Evolutionary conservation across 306 rosid species (phyloP), one percentile per base, ranked within the genome.

Genomic region (Medicago truncatula): DNA sequence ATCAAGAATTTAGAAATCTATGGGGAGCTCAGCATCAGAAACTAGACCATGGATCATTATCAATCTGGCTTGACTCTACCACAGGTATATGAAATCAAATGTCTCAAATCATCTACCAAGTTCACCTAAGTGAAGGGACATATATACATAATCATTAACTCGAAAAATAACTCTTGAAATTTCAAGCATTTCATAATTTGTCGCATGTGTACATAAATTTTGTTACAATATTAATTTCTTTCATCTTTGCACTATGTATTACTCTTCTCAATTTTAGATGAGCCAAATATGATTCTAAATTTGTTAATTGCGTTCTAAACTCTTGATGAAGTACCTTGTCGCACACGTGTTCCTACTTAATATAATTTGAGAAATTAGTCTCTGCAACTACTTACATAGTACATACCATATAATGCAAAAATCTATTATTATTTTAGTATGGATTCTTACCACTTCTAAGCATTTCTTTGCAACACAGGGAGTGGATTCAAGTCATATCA

Each of bases 21-120:
- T 89, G 99, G 99, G 99, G 99, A 79, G 83, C 90, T 71, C 80
- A 88, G 72, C 97, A 95, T 74, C 96, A 92, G 68, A 90, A 31
- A 66, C 8, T 80, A 39, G 97, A 89, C 78, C 91, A 88, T 18
- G 86, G 73, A 71, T 9, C 85, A 9, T 21, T 95, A 75, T 84
- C 87, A 21, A 75, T 95, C 71, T 92, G 91, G 97, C 98, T 95
- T 50, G 97, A 95, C 78, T 43, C 71, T 49, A 41, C 4, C 71
- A 82, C 98, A 73, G 99, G 99, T 90, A 60, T 39, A 58, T 57
- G 39, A 25, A 28, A 54, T 18, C 13, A 28, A 28, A 28, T 28
- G 31, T 28, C 31, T 28, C 31, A 3, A 28, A 28, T 54, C 31
- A 54, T 4, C 5, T 18, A 6, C 13, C 12, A 54, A 9, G 10